Percentiles rank a stretch among this genome's conserved stretches.
Conservation (phyloP, 495 filamentous ascomycete species). For the Hapsidospora chrysogenum region DNA sequence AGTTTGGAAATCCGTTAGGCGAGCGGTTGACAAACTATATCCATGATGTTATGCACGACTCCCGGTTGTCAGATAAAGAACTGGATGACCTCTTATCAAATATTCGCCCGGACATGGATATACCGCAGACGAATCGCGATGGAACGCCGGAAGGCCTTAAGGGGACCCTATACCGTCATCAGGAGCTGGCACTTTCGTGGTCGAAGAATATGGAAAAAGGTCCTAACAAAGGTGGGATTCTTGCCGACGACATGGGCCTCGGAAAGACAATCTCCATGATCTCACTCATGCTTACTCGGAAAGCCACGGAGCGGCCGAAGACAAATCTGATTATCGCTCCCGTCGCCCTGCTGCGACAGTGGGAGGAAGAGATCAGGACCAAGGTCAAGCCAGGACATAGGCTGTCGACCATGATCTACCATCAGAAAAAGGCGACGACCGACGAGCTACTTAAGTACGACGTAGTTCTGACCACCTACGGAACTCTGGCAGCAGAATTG, state of each 20-base stretch:
- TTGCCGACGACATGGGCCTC: constrained; percentile 89
- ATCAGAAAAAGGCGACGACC: constrained; percentile 42
- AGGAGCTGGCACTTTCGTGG: constrained; percentile 72
- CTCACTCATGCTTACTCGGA: constrained; percentile 62
- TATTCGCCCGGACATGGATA: constrained; percentile 57
- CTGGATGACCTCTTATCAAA: constrained; percentile 53
- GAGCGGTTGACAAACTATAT: constrained; percentile 13
- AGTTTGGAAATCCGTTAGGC: constrained; percentile 9
- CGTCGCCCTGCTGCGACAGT: constrained; percentile 75
- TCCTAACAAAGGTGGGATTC: constrained; percentile 63
- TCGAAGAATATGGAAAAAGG: constrained; percentile 68
- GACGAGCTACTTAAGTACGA: constrained; percentile 51
- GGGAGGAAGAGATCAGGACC: constrained; percentile 66
- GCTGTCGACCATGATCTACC: constrained; percentile 51
- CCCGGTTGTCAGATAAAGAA: constrained; percentile 42
- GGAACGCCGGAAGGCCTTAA: constrained; percentile 59
- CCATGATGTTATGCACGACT: constrained; percentile 31
- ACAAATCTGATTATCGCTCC: constrained; percentile 82
- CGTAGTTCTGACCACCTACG: constrained; percentile 82
- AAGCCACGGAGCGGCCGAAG: constrained; percentile 35
- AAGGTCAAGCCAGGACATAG: constrained; percentile 44
- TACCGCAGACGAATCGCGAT: constrained; percentile 45
- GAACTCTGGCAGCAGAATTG: constrained; percentile 55
- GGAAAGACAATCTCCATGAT: constrained; percentile 89
- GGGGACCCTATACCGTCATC: constrained; percentile 62